These are phyloP conservation scores for Vitis riparia DNA, from an alignment of 164 flowering plant species.

Conservation along the genomic window DNA sequence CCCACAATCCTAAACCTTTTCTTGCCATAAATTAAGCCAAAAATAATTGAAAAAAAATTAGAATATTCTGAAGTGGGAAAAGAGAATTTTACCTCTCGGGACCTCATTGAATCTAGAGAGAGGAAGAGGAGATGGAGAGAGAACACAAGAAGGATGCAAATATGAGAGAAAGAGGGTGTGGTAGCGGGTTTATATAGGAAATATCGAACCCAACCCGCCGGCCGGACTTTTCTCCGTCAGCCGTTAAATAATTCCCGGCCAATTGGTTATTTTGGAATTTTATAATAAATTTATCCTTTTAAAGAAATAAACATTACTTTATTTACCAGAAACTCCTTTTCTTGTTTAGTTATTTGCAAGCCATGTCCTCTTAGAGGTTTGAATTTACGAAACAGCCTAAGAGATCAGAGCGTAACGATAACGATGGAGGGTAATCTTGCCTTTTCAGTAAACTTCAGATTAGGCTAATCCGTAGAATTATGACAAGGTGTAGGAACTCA, in stretches of 20 bases:
- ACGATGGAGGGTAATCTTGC: no score
- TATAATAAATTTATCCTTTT: no score
- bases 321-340: no score
- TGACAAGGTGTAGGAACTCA: no score
- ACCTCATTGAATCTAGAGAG: constrained; percentile 23
- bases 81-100: constrained; percentile 29
- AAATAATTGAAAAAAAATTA: background rate
- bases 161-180: constrained; percentile 30
- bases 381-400: no score
- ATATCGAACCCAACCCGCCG: constrained; percentile 33
- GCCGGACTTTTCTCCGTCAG: constrained; percentile 34
- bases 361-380: no score
- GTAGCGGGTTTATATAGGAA: constrained; percentile 59
- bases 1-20: background rate
- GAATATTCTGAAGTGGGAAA: background rate
- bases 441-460: no score
- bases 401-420: no score
- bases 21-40: background rate
- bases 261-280: background rate
- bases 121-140: constrained; percentile 10
- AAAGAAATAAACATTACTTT: no score
- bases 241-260: constrained; percentile 25
- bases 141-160: constrained; percentile 15
- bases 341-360: no score
- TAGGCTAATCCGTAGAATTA: no score